Evolutionary conservation across 1,139 yeast species (phyloP), one percentile per base, ranked within the genome.

Genomic region (Yamadazyma diospyri): DNA sequence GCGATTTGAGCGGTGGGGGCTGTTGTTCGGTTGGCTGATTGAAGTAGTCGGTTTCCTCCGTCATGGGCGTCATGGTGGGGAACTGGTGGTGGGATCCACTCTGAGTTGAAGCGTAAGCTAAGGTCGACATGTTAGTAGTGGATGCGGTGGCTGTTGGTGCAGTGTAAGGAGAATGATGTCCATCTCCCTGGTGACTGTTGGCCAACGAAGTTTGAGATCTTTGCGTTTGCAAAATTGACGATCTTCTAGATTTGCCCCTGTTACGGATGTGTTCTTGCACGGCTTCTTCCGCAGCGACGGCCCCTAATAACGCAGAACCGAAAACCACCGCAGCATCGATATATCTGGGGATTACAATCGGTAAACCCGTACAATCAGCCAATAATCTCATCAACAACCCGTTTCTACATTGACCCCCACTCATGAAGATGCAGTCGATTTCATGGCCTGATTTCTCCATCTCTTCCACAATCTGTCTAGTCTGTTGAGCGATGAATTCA

Each of bases 331-430:
- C 95, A 1, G 97, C 94, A 53, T 89, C 97, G 48, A 92, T 88
- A 57, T 89, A 88, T 53, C 94, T 75, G 33, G 98, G 98, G 46
- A 89, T 86, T 31, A 92, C 75, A 33, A 92, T 78, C n/a, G 97
- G 95, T 61, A 83, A 69, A 4, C 94, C 94, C 1, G 97, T 87
- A 52, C 95, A 84, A 48, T 92, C 94, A 2, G 97, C 95, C 57
- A 92, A 72, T 41, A 89, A 66, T 62, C 94, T 75, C 79, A 94
- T 88, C 43, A 92, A 69, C 43, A 92, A 66, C 13, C 87, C 83
- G 59, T 92, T 92, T 55, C 97, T 77, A 59, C 97, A 88, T 59
- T 92, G 98, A 18, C 98, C 97, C 36, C 98, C 98, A 45, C 94
- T 81, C 79, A 92, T 81, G 61, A 81, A 92, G 41, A 92, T 79